Percentiles rank a stretch among this genome's conserved stretches.
These are phyloP conservation scores for Ascochyta pisi DNA, from an alignment of 2,329 filamentous ascomycete species.

Conservation along the genomic window DNA sequence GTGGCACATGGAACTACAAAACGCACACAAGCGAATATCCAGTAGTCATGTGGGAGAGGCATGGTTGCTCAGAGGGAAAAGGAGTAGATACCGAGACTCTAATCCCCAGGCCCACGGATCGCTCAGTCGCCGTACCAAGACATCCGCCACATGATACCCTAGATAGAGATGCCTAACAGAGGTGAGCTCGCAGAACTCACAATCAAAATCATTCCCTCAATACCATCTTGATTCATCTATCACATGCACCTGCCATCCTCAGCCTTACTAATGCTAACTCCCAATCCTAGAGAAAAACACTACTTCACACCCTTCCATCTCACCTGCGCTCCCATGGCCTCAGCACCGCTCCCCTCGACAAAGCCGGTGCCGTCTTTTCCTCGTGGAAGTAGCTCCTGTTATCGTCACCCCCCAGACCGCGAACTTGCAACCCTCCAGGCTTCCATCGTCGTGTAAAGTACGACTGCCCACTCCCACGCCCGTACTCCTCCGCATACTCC, in stretches of 20 bases:
- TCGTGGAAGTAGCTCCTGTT: constrained; percentile 51
- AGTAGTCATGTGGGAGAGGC: neutral
- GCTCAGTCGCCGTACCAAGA: neutral
- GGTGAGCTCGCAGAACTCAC: neutral
- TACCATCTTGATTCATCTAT: neutral
- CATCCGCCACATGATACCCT: neutral
- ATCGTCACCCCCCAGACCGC: constrained; percentile 47
- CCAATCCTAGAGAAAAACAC: too few species aligned
- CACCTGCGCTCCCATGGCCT: neutral
- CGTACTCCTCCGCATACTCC: constrained; percentile 48
- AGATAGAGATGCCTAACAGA: neutral
- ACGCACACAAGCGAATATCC: neutral
- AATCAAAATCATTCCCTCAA: neutral
- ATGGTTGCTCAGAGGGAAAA: neutral
- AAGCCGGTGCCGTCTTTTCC: neutral
- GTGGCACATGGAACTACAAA: neutral
- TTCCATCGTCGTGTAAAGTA: constrained; percentile 52
- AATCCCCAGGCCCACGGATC: neutral
- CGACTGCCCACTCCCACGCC: constrained; percentile 33
- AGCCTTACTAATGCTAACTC: too few species aligned
- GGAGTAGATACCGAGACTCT: too few species aligned
- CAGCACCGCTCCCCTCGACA: neutral
- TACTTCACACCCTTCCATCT: neutral
- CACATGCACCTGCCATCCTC: too few species aligned
- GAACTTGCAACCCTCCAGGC: constrained; percentile 46